Conservation (phyloP, 164 flowering plant genomes). For the Vitis rupestris region DNA sequence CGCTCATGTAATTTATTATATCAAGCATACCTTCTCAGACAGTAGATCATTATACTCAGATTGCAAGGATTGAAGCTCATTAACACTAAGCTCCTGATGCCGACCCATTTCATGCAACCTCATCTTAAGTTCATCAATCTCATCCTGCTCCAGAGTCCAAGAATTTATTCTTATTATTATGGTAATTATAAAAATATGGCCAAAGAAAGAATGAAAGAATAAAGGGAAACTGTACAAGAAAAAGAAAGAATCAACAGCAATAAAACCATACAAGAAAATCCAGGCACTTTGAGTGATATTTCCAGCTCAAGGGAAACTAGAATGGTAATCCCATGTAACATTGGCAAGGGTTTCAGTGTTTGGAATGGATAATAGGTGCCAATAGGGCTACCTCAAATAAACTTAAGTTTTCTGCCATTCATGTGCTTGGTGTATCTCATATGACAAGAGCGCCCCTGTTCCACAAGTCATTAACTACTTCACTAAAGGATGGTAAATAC, state of each 20-base stretch:
- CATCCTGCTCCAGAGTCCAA: constrained; percentile 28
- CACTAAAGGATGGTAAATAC: too few species aligned
- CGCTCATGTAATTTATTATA: background rate
- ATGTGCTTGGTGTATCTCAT: too few species aligned
- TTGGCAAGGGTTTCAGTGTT: background rate
- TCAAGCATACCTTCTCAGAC: constrained; percentile 54
- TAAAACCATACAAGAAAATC: background rate
- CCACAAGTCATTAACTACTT: too few species aligned
- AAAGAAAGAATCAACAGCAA: background rate
- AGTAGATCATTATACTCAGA: constrained; percentile 38
- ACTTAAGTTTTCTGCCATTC: too few species aligned
- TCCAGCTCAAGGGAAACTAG: background rate
- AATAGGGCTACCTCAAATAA: too few species aligned
- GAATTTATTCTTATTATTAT: too few species aligned
- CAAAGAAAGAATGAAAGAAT: too few species aligned
- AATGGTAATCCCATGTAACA: background rate
- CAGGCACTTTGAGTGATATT: background rate
- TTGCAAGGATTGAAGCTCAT: constrained; percentile 49
- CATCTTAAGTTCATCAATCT: constrained; percentile 32
- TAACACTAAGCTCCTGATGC: constrained; percentile 38
- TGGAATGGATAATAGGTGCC: too few species aligned
- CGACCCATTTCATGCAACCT: constrained; percentile 35
- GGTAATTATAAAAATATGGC: too few species aligned
- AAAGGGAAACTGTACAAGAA: too few species aligned
- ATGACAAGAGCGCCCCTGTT: too few species aligned